Evolutionary conservation across 768 basidiomycete species (phyloP).

Genomic region (Phaeotremella fagi): DNA sequence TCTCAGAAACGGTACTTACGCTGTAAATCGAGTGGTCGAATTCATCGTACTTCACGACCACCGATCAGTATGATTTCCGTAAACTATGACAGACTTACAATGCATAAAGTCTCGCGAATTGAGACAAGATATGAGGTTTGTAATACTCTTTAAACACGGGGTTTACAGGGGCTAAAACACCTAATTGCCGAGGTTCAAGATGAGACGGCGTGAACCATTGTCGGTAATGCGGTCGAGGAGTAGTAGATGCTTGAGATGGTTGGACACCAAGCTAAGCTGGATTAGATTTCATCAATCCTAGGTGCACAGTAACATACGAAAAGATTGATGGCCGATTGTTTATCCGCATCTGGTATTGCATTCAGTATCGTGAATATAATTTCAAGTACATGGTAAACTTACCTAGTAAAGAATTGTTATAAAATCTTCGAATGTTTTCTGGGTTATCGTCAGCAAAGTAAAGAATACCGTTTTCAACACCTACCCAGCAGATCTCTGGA

Average conservation of each 20-base stretch:
- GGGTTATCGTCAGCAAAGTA: neutral
- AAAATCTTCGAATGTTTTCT: conserved; percentile 89
- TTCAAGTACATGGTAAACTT: too few relatives aligned
- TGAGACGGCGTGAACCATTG: conserved; percentile 73
- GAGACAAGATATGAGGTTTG: conserved; percentile 55
- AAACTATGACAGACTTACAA: conserved; percentile 25
- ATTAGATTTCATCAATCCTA: neutral
- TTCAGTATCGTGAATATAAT: too few relatives aligned
- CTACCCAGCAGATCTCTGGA: conserved; percentile 70
- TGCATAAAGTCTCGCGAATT: conserved; percentile 45
- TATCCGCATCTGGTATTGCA: conserved; percentile 73
- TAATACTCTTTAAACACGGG: conserved; percentile 58
- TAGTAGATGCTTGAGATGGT: conserved; percentile 46
- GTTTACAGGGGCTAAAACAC: conserved; percentile 61
- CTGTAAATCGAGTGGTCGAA: conserved; percentile 39
- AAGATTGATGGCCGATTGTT: conserved; percentile 95
- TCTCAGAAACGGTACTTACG: too few relatives aligned
- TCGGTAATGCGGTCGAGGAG: conserved; percentile 67
- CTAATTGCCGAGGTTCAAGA: conserved; percentile 27
- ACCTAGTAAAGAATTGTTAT: conserved; percentile 90
- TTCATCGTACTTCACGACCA: conserved; percentile 41
- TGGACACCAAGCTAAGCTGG: conserved; percentile 35
- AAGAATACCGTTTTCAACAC: conserved; percentile 4
- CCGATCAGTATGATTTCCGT: neutral
- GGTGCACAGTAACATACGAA: conserved; percentile 56